Percentiles rank a stretch among this genome's conserved stretches.
phyloP scores from a whole-genome alignment of 2,329 filamentous ascomycete species.

The Scedosporium minutisporum region DNA sequence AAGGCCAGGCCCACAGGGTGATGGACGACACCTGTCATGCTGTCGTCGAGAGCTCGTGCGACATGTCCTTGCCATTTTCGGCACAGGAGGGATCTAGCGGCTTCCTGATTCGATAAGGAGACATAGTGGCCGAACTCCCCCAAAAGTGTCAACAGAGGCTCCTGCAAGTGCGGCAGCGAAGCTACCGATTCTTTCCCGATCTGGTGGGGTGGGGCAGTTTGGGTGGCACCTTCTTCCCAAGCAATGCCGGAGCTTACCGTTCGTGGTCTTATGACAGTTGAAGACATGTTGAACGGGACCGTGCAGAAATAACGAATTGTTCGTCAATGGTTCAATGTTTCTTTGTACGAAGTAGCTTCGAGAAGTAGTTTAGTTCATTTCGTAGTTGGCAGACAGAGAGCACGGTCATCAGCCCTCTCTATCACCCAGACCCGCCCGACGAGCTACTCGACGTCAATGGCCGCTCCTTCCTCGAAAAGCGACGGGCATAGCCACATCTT shows the following conservation, averaged over 20 bases:
- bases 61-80: background rate
- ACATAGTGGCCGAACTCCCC: background rate
- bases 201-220: background rate
- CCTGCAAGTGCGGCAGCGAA: background rate
- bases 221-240: background rate
- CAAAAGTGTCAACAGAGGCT: background rate
- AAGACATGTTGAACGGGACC: background rate
- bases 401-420: too few relatives aligned
- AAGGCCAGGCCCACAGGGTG: background rate
- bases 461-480: background rate
- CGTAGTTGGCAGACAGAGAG: background rate
- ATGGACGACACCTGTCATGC: background rate
- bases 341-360: background rate
- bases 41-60: background rate
- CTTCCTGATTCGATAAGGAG: background rate
- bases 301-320: background rate
- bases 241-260: background rate
- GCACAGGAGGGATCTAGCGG: background rate
- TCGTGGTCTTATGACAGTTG: background rate
- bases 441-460: background rate
- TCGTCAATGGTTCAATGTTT: background rate
- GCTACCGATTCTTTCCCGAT: background rate
- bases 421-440: background rate
- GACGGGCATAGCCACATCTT: background rate
- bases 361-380: background rate